phyloP scores from a whole-genome alignment of 305 asterid genomes.

The Fraxinus angustifolia region DNA sequence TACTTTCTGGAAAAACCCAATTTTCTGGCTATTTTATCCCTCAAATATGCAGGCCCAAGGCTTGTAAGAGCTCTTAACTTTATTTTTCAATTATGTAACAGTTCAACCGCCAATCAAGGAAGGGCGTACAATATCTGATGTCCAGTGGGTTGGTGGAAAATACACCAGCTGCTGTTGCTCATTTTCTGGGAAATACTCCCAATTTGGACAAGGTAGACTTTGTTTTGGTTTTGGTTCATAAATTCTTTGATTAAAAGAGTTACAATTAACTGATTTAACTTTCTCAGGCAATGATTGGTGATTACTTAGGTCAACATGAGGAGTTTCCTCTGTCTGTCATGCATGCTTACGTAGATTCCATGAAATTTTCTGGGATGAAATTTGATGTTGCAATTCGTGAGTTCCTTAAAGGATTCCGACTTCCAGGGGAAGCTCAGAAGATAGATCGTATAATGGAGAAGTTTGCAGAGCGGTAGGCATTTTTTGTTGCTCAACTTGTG shows the following conservation, averaged over 20 bases:
- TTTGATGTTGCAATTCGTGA: conserved; percentile 91
- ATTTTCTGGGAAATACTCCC: conserved; percentile 84
- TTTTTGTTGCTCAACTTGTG: conserved; percentile 26
- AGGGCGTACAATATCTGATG: conserved; percentile 68
- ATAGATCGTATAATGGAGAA: conserved; percentile 99
- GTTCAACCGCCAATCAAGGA: conserved; percentile 88
- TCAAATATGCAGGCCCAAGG: conserved; percentile 19
- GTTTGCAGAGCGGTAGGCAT: conserved; percentile 92
- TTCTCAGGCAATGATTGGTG: conserved; percentile 88
- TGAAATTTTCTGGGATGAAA: conserved; percentile 88
- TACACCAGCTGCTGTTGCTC: conserved; percentile 83
- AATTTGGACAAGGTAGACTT: conserved; percentile 76
- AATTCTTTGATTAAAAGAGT: conserved; percentile 20
- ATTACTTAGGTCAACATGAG: conserved; percentile 97
- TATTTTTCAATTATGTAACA: conserved; percentile 34
- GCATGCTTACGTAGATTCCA: conserved; percentile 97
- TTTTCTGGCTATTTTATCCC: conserved; percentile 18
- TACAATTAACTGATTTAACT: conserved; percentile 26
- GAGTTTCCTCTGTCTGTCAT: conserved; percentile 98
- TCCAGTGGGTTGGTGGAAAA: conserved; percentile 86
- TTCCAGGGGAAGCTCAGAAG: conserved; percentile 99
- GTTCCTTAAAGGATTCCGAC: conserved; percentile 91
- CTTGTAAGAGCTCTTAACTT: conserved; percentile 24
- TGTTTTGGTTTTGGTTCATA: conserved; percentile 24
- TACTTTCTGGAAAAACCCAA: conserved; percentile 17